Conservation (phyloP, 2,329 filamentous ascomycete species). For the Ceratocystis huliohia region DNA sequence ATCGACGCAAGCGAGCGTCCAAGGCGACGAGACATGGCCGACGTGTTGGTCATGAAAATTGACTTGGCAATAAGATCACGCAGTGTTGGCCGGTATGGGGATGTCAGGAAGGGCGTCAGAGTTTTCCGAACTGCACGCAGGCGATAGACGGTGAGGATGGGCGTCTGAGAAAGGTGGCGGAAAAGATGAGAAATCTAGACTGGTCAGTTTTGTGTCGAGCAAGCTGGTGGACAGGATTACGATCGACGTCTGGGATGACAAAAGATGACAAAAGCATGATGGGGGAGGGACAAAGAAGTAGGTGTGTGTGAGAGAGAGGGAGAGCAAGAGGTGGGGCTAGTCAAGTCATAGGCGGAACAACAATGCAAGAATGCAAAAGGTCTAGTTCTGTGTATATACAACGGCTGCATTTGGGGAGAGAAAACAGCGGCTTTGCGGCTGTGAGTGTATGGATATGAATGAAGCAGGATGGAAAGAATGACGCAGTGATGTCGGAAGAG, state of each 20-base stretch:
- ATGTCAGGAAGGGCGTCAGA: conserved; percentile 44
- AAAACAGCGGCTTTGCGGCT: no score
- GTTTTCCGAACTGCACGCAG: conserved; percentile 43
- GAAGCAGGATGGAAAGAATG: not conserved
- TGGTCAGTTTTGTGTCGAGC: not conserved
- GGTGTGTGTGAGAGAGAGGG: not conserved
- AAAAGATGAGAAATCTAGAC: conserved; percentile 48
- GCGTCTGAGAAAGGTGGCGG: conserved; percentile 48
- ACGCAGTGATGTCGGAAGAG: not conserved
- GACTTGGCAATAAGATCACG: conserved; percentile 48
- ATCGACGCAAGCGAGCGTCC: conserved; percentile 53
- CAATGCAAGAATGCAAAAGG: not conserved
- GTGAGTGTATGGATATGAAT: no score
- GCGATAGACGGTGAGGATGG: conserved; percentile 51
- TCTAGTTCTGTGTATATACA: no score
- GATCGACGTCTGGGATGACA: not conserved
- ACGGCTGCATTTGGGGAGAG: no score
- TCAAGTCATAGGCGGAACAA: not conserved
- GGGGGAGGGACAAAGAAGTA: not conserved
- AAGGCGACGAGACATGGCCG: conserved; percentile 50
- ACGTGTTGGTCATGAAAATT: conserved; percentile 56
- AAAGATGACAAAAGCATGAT: not conserved
- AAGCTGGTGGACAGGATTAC: not conserved
- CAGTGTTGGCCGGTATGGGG: conserved; percentile 45
- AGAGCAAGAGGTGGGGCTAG: no score